Evolutionary conservation across 2,329 filamentous ascomycete species (phyloP), one percentile per base, ranked within the genome.

Genomic region (Colletotrichum musae): DNA sequence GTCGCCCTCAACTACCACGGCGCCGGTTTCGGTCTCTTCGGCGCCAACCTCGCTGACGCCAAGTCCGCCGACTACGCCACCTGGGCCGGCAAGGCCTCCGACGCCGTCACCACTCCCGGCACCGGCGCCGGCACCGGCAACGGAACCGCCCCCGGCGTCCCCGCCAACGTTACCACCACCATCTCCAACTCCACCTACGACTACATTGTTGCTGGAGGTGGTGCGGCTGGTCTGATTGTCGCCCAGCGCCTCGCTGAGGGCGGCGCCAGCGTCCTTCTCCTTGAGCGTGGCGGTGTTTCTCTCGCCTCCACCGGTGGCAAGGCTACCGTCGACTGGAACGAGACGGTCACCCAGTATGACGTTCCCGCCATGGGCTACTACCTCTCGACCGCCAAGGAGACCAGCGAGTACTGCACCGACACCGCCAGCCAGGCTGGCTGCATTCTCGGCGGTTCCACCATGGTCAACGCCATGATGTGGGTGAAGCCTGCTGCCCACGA

Each of bases 391-490:
- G 59, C 62, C 45, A 66, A 68, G 50, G 53, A 71, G 36, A 69
- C 70, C 47, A 71, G 28, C 41, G 72, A 73, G 52, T 69, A 69
- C 56, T 79, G 77, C 71, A 73, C 67, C 41, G 77, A 80, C 68
- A 74, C 74, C 5, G 72, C 76, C 45, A 67, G 63, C 9, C 68
- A 70, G 24, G 76, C 76, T 53, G 77, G 75, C n/a, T 79, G 77
- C 60, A 71, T 79, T 15, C 75, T 80, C 12, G 77, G 77, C 32
- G 77, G 77, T 21, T 76, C 75, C 2, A 77, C 74, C 7, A 72
- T 71, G 13, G 71, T 79, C 65, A 77, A 77, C 68, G 74, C 72
- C 59, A 71, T 74, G 68, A 73, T 77, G 70, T 77, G 72, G 56
- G 72, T 76, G 21, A 72, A 72, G 56, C 75, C 72, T 24, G 64